Base-by-base conservation (phyloP, 306 rosid species). In the Cucurbita argyrosperma region DNA sequence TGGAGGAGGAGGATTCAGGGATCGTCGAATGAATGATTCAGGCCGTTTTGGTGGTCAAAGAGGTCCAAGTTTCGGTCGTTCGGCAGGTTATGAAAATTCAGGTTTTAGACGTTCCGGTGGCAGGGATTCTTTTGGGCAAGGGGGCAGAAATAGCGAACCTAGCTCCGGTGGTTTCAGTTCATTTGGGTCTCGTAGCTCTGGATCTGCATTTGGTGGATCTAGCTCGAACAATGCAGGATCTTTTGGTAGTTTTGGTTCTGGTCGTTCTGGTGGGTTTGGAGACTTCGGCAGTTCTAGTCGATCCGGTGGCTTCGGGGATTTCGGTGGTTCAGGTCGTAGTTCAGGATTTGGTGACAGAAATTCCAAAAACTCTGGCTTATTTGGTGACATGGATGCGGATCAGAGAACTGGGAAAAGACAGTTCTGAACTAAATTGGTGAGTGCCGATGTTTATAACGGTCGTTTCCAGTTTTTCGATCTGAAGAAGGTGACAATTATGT, bases 241-340 rank as follows among this genome's bases (percentile, higher is more conserved):
- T 30, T 87, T 71, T 57, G 85, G 91, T 66, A 77, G 85, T 71
- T 75, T 78, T 65, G 83, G 83, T 40, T 84, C 78, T 2, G 68
- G 84, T 74, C 77, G 83, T 46, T 81, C 90, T 50, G 74, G 85
- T 69, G 83, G 85, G 77, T 83, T 80, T 15, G 87, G 94, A 4
- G 83, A 81, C 19, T 78, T 78, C 30, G 67, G 82, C 64, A 71
- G 60, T 42, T 81, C 72, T 7, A 74, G 46, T 45, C 73, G 79
- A 10, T 46, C 78, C 4, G 76, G 84, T 76, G 82, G 86, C 7
- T 76, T 19, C 71, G 79, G 64, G 14, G 65, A 79, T 57, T 67
- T 43, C 73, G 67, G 79, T 58, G 70, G 79, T 47, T 74, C 73
- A 38, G 73, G 73, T 18, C 62, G 78, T 30, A 35, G 66, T 10